Evolutionary conservation across 2,329 filamentous ascomycete species (phyloP).

Genomic region (Pseudogymnoascus sp.): DNA sequence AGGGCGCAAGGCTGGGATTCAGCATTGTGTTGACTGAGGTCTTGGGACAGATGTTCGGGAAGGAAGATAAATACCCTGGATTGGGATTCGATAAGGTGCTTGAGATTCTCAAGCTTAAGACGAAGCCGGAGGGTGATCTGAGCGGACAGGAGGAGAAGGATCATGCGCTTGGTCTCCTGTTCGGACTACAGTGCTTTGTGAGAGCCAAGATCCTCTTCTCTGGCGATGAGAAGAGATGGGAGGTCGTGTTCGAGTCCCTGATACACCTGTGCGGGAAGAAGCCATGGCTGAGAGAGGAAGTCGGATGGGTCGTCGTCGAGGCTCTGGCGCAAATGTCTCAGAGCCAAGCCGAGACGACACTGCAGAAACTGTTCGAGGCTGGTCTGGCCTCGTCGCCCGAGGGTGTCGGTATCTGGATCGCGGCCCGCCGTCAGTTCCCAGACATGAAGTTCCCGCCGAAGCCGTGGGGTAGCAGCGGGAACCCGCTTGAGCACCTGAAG

Average conservation of each 20-base stretch:
- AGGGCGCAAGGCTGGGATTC: slow-evolving; percentile 81
- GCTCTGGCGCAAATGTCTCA: slow-evolving; percentile 56
- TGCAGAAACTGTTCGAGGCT: slow-evolving; percentile 54
- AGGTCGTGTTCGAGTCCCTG: slow-evolving; percentile 62
- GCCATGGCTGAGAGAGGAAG: slow-evolving; percentile 82
- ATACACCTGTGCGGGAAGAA: slow-evolving; percentile 71
- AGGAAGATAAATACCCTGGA: slow-evolving; percentile 41
- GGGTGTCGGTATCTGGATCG: slow-evolving; percentile 82
- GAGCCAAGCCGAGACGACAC: slow-evolving; percentile 48
- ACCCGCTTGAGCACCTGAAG: slow-evolving; percentile 65
- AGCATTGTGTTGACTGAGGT: slow-evolving; percentile 82
- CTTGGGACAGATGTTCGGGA: slow-evolving; percentile 60
- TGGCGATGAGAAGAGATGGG: slow-evolving; percentile 51
- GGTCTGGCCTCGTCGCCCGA: slow-evolving; percentile 75
- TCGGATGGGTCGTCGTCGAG: slow-evolving; percentile 72
- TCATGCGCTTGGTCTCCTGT: slow-evolving; percentile 75
- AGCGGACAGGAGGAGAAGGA: slow-evolving; percentile 74
- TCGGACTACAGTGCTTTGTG: slow-evolving; percentile 79
- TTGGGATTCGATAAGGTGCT: slow-evolving; percentile 50
- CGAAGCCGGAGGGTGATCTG: slow-evolving; percentile 44
- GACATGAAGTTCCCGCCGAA: slow-evolving; percentile 57
- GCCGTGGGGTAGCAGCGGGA: slow-evolving; percentile 59
- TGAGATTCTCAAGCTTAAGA: slow-evolving; percentile 47
- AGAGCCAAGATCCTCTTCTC: slow-evolving; percentile 66
- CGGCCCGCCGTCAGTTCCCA: slow-evolving; percentile 56